Evolutionary conservation across 1,284 basidiomycete genomes (phyloP).

Genomic region (Hypsizygus ulmarius): DNA sequence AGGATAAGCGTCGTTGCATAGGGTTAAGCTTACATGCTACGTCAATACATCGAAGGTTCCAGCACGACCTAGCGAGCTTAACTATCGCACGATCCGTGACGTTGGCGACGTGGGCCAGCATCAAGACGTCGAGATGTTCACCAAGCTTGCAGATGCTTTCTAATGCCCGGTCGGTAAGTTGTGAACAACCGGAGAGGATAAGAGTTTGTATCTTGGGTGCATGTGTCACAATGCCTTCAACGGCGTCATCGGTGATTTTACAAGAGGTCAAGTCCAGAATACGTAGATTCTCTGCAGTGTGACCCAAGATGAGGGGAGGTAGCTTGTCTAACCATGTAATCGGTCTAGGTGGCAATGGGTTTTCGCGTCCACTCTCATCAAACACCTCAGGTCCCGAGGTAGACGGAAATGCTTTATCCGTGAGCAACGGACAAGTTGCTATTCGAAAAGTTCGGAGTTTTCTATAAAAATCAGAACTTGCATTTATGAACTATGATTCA

Average conservation of each 20-base stretch:
- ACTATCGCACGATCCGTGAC: slow-evolving; percentile 84
- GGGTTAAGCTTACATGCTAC: slow-evolving; percentile 67
- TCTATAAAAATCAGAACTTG: slow-evolving; percentile 25
- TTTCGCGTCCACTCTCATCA: slow-evolving; percentile 34
- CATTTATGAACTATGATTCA: background rate
- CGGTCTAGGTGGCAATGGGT: slow-evolving; percentile 52
- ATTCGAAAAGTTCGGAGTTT: slow-evolving; percentile 78
- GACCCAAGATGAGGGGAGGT: slow-evolving; percentile 57
- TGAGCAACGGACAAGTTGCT: slow-evolving; percentile 67
- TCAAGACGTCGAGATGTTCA: slow-evolving; percentile 77
- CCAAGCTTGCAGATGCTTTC: slow-evolving; percentile 72
- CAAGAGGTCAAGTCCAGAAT: slow-evolving; percentile 79
- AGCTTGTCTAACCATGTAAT: slow-evolving; percentile 56
- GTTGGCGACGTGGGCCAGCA: slow-evolving; percentile 75
- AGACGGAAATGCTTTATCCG: slow-evolving; percentile 79
- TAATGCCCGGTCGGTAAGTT: slow-evolving; percentile 74
- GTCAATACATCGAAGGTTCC: slow-evolving; percentile 79
- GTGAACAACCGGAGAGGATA: slow-evolving; percentile 79
- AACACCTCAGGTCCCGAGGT: slow-evolving; percentile 27
- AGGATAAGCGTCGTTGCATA: slow-evolving; percentile 3
- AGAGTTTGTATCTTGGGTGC: slow-evolving; percentile 80
- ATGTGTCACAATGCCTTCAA: slow-evolving; percentile 78
- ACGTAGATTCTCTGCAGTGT: slow-evolving; percentile 69
- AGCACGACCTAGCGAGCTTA: slow-evolving; percentile 69
- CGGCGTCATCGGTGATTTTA: slow-evolving; percentile 73